Base-by-base conservation (phyloP, 2,329 filamentous ascomycete genomes). In the Sclerotinia nivalis region DNA sequence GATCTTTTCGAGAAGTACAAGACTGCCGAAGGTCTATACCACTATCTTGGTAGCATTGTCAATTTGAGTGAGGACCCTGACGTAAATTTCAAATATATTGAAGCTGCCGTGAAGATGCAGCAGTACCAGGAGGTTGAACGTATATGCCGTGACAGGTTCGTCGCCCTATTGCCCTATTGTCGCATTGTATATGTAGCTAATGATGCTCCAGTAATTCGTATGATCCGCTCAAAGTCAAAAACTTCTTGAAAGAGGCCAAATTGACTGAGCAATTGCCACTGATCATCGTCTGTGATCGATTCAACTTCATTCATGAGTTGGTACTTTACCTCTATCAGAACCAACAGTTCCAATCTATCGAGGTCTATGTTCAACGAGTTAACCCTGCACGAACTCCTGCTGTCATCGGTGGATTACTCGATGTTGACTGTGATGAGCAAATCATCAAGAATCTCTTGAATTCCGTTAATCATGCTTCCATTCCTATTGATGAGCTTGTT, bases 1-100 rank as follows among this genome's bases (percentile, higher is more conserved):
- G 93, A 97, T 75, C 87, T 99, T 9, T 91, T 99, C 66, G 96
- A 99, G 84, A 97, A 97, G 84, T 97, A 98, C 84, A 94, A 96
- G 81, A 98, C 96, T 49, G 90, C 93, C 4, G 96, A 99, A 81
- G 96, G 96, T 80, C 89, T 99, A 6, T 99, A 96, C 87, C 97
- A 97, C 84, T 99, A 97, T 83, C 89, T 99, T 22, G 96, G 96
- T 72, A 97, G 94, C 80, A 96, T 99, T 75, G 95, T 99, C 81
- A 99, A 99, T 80, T 85, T 99, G 61, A 97, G 93, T 70, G 93
- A 98, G 80, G 96, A 98, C 76, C 87, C 91, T 31, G 96, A 99
- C 79, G 96, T 99, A 43, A 92, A 96, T 79, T 99, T 97, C 89
- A 99, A 99, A 86, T 99, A 99, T 82, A 97, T 99, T 71, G 95